phyloP scores from a whole-genome alignment of 1,284 basidiomycete genomes.

The Sporisorium iseilematis-ciliati region DNA sequence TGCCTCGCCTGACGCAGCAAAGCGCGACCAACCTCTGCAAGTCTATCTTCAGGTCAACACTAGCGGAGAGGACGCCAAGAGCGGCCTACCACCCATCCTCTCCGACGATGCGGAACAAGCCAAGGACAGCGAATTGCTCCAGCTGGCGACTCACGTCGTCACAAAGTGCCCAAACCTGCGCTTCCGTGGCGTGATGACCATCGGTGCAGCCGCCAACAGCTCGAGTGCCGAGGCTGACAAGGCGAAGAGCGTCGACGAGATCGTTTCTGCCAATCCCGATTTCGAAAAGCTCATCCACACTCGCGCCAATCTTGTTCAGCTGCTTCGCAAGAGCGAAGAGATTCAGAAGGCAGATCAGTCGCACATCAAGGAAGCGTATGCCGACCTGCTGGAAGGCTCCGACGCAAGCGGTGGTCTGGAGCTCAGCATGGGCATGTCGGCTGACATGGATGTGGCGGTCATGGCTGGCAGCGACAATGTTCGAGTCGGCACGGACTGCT shows the following conservation, averaged over 20 bases:
- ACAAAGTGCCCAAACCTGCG: conserved; percentile 79
- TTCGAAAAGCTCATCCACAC: conserved; percentile 80
- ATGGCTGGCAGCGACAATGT: conserved; percentile 87
- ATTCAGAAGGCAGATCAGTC: conserved; percentile 20
- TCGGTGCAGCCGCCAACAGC: conserved; percentile 77
- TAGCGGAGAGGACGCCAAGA: conserved; percentile 88
- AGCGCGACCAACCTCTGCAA: conserved; percentile 74
- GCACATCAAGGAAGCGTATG: conserved; percentile 42
- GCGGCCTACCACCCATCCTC: conserved; percentile 79
- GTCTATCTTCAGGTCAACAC: conserved; percentile 95
- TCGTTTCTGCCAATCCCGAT: conserved; percentile 81
- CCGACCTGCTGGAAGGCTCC: conserved; percentile 41
- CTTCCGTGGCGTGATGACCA: conserved; percentile 93
- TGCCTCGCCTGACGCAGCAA: conserved; percentile 71
- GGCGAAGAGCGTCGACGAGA: conserved; percentile 74
- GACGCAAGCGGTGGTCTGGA: conserved; percentile 75
- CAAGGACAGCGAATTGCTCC: conserved; percentile 71
- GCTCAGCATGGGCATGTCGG: conserved; percentile 98
- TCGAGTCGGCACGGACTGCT: conserved; percentile 90
- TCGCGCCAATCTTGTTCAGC: conserved; percentile 75
- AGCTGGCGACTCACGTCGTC: conserved; percentile 81
- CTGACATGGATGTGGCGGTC: conserved; percentile 89
- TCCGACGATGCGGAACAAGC: conserved; percentile 43
- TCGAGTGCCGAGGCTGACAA: conserved; percentile 72
- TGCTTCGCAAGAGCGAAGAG: conserved; percentile 52